Evolutionary conservation across 495 filamentous ascomycete genomes (phyloP), one percentile per base, ranked within the genome.

Genomic region (Parathielavia appendiculata): DNA sequence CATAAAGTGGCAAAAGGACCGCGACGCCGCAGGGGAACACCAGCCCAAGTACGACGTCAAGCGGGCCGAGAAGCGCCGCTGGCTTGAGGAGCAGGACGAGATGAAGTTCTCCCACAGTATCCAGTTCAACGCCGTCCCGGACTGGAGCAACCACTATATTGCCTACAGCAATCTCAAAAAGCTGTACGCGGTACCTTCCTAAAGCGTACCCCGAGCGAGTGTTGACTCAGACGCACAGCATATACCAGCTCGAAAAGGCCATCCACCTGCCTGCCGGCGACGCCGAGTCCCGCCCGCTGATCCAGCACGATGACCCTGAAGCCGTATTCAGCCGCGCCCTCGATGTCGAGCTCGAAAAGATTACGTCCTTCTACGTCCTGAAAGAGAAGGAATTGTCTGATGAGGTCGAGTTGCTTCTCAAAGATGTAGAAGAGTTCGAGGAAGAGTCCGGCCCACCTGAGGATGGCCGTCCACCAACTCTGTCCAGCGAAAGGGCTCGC

Each of bases 61-160:
- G 67, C 70, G 72, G n/a, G 71, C 69, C 49, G 71, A 72, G 62
- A 82, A 83, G 73, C 75, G 73, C 63, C 65, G 72, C 50, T 76
- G 80, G 76, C 79, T 86, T 44, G 79, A 81, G 58, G 71, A 82
- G 68, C 81, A 76, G 53, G 83, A 85, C 86, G 90, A 91, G 62
- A 99, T 99, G 93, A 97, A 97, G 83, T 99, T 99, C 80, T 97
- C 93, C 50, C 93, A 97, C 70, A 97, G 95, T 74, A 85, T 99
- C 63, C 93, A 99, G 76, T 99, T 99, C 75, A 99, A 99, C 75
- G 91, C 93, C 56, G 95, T 99, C 56, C 93, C 95, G 20, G 93
- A 99, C 69, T 99, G 93, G 93, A 97, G 91, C 76, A 88, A 85
- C 60, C 83, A 96, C 72, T 99, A 99, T 71, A 93, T 99, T 65